Base-by-base conservation (phyloP, 768 basidiomycete genomes). In the Tylopilus intermedius region DNA sequence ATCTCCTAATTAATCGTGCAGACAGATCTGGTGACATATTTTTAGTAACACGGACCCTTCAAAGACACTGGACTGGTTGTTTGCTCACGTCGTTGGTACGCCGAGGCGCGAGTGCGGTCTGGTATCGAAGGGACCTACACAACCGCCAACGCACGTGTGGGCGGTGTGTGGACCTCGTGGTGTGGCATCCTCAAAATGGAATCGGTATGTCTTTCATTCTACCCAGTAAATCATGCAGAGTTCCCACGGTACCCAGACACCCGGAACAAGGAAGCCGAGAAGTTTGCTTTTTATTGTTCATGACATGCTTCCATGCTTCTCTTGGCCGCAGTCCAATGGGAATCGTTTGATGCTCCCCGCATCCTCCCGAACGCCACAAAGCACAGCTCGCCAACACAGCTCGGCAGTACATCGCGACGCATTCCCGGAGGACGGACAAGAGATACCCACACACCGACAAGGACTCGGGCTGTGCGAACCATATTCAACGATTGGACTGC, bases 361-460 rank as follows among this genome's bases (percentile, higher is more conserved):
- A 13, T 49, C 18, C 47, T 45, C 42, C 54, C 51, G 50, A 48
- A 53, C 59, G 62, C 62, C 62, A 64, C 62, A 63, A 66, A 66
- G 62, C 47, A 51, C 53, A 33, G 55, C 61, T 53, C 46, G 22
- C 30, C n/a, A 39, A 27, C 22, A 37, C 37, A 10, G 27, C 26
- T 51, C 32, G 30, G 24, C 9, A 29, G 35, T 15, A 47, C 14
- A 51, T 50, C 48, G 52, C 43, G 38, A 32, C 45, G 7, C 15
- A 18, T 24, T 21, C 38, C 33, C 30, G 18, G 18, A n/a, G 21
- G 24, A 32, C 37, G 15, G 37, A n/a, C 37, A 5, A 30, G 9
- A 30, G 9, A 30, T 30, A 30, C 30, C 30, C 30, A 30, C 30
- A 30, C 2, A 14, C 33, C 33, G 33, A 35, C 33, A 35, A 13